Percentiles rank a stretch among this genome's conserved stretches.
Conservation (phyloP, 2,329 filamentous ascomycete genomes). For the Thyridium curvatum region DNA sequence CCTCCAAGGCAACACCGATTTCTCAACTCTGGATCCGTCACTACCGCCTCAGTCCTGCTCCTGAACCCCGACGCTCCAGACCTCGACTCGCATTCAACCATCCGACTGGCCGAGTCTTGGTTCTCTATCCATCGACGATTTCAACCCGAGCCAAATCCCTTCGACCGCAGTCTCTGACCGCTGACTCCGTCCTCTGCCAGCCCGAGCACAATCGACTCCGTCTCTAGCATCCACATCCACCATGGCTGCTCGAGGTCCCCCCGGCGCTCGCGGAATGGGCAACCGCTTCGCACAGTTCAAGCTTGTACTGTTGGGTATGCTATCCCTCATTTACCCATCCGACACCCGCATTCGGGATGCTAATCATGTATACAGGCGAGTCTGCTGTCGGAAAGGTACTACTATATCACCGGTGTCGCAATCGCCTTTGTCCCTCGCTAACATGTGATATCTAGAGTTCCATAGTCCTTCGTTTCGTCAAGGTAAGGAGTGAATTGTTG, state of each 20-base stretch:
- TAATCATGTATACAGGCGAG: constrained; percentile 60
- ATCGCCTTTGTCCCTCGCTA: constrained; percentile 13
- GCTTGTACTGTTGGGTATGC: constrained; percentile 87
- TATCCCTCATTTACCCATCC: constrained; percentile 6
- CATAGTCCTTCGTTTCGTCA: constrained; percentile 95
- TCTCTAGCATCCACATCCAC: constrained; percentile 25
- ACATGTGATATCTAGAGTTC: constrained; percentile 62
- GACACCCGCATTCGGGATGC: constrained; percentile 4
- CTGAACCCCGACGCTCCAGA: no score
- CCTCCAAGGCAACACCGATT: background rate
- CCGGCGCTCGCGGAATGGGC: constrained; percentile 58
- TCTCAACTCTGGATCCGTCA: background rate
- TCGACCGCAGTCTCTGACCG: background rate
- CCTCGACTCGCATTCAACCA: no score
- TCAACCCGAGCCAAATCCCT: constrained; percentile 4
- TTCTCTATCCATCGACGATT: background rate
- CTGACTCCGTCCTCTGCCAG: background rate
- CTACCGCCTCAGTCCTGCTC: background rate
- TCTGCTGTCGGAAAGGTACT: constrained; percentile 95
- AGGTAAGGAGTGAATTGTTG: constrained; percentile 49
- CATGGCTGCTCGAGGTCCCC: constrained; percentile 79
- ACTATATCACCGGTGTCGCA: constrained; percentile 5
- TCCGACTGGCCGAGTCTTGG: no score
- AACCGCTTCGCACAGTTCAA: constrained; percentile 98
- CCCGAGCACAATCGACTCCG: constrained; percentile 11